phyloP scores from a whole-genome alignment of 2,329 filamentous ascomycete genomes.

The Diaporthe longicolla region DNA sequence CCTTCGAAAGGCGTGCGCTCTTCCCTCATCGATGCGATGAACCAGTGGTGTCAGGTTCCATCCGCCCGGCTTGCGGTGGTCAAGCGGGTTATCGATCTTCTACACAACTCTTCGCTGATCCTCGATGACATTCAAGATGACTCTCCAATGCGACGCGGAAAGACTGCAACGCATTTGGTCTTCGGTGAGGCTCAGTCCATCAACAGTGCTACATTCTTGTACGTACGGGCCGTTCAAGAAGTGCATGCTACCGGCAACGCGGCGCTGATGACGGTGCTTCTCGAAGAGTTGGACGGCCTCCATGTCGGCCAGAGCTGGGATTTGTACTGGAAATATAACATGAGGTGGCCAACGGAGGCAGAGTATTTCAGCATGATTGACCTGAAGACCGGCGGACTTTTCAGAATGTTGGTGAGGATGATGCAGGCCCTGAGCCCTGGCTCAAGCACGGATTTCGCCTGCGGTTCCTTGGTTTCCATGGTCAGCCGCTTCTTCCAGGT shows the following conservation, averaged over 20 bases:
- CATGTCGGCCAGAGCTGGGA: slow-evolving; percentile 47
- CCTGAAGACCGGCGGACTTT: slow-evolving; percentile 23
- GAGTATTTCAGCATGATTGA: slow-evolving; percentile 49
- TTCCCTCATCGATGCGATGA: slow-evolving; percentile 13
- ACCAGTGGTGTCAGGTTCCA: slow-evolving; percentile 4
- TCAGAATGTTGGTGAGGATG: slow-evolving; percentile 16
- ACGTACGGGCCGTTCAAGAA: not conserved
- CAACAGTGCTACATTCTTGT: slow-evolving; percentile 21
- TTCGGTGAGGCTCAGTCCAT: slow-evolving; percentile 21
- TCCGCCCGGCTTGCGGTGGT: not conserved
- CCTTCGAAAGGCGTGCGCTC: slow-evolving; percentile 19
- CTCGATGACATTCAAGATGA: slow-evolving; percentile 28
- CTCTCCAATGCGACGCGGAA: slow-evolving; percentile 6
- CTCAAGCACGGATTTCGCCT: not conserved
- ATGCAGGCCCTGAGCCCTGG: slow-evolving; percentile 5
- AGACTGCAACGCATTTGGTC: slow-evolving; percentile 11
- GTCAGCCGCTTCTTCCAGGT: slow-evolving; percentile 26
- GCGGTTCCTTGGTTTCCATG: slow-evolving; percentile 2
- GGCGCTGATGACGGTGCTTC: not conserved
- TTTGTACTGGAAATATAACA: slow-evolving; percentile 46
- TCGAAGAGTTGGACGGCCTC: slow-evolving; percentile 41
- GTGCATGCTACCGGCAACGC: not conserved
- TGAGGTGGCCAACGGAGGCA: slow-evolving; percentile 40
- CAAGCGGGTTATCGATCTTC: slow-evolving; percentile 6
- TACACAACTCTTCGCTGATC: slow-evolving; percentile 22